Evolutionary conservation across 2,329 filamentous ascomycete species (phyloP).

Genomic region (Phialophora macrospora): DNA sequence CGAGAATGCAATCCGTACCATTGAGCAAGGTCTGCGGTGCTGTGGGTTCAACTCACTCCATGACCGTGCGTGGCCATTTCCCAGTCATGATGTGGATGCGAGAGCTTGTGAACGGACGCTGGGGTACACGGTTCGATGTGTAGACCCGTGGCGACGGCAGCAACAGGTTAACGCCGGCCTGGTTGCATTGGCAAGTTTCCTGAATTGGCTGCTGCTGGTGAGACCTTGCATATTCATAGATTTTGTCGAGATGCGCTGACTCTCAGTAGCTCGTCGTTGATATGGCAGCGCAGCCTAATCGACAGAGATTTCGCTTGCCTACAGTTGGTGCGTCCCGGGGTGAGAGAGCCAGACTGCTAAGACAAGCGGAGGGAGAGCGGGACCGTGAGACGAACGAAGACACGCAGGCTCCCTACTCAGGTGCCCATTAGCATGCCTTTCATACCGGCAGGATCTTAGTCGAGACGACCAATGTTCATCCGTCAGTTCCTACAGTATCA

Average conservation of each 20-base stretch:
- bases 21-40: conserved; percentile 45
- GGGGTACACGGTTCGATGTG: conserved; percentile 43
- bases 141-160: conserved; percentile 41
- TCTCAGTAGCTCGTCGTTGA: conserved; percentile 7
- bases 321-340: neutral
- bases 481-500: neutral
- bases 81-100: conserved; percentile 41
- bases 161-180: conserved; percentile 42
- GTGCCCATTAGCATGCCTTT: neutral
- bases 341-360: conserved; percentile 12
- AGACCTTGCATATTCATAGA: neutral
- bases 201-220: conserved; percentile 31
- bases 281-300: conserved; percentile 5
- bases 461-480: no score
- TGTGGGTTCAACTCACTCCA: conserved; percentile 46
- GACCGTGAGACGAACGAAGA: neutral
- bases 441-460: neutral
- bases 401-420: conserved; percentile 2
- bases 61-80: conserved; percentile 49
- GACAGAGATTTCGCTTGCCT: neutral
- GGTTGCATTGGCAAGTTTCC: conserved; percentile 31
- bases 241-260: neutral
- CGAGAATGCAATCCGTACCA: conserved; percentile 42
- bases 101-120: conserved; percentile 43
- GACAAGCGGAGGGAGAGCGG: conserved; percentile 6